Evolutionary conservation across 345 rosid species (phyloP).

Genomic region (Citrus sp.): DNA sequence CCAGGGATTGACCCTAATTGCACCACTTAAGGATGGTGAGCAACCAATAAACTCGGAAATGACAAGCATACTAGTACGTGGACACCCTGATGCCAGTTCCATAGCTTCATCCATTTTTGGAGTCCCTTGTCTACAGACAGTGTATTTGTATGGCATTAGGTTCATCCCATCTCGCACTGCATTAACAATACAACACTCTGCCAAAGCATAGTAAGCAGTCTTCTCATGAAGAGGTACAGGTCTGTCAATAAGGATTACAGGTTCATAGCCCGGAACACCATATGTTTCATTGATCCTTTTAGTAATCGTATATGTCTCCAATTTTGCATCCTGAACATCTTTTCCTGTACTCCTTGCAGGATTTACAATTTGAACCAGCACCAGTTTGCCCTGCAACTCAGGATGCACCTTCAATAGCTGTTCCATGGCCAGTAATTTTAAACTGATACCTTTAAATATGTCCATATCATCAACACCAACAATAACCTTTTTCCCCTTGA

Average conservation of each 20-base stretch:
- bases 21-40: conserved; percentile 52
- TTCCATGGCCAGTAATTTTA: conserved; percentile 43
- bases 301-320: conserved; percentile 35
- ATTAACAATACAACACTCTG: conserved; percentile 49
- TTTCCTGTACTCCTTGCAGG: conserved; percentile 50
- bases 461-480: conserved; percentile 53
- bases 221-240: conserved; percentile 42
- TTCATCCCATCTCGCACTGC: conserved; percentile 57
- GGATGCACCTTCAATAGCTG: conserved; percentile 39
- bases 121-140: conserved; percentile 44
- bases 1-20: conserved; percentile 53
- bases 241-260: conserved; percentile 46
- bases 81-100: conserved; percentile 30
- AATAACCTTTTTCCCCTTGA: conserved; percentile 31
- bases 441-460: conserved; percentile 50
- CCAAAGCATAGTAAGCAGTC: conserved; percentile 51
- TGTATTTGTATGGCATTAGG: conserved; percentile 48
- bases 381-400: conserved; percentile 30
- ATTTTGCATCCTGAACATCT: conserved; percentile 43
- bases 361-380: conserved; percentile 43
- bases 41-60: conserved; percentile 52
- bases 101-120: conserved; percentile 27
- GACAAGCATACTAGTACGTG: conserved; percentile 42
- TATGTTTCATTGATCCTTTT: conserved; percentile 37
- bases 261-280: conserved; percentile 39